Base-by-base conservation (phyloP, 257 asterid genomes). In the Striga asiatica region DNA sequence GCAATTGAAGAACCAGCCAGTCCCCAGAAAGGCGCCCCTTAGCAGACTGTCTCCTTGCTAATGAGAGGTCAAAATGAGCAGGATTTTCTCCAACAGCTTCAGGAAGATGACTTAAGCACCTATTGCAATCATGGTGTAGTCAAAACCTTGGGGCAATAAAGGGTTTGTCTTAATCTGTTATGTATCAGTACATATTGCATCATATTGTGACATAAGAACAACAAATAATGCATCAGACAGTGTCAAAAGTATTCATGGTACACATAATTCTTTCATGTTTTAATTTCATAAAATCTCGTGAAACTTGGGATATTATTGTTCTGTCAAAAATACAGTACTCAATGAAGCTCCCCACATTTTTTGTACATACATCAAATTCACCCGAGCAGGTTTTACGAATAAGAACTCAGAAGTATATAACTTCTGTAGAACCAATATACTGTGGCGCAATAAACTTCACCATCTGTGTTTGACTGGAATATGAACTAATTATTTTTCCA, bases 51-150 rank as follows among this genome's bases (percentile, higher is more conserved):
- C 54, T 71, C 74, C 87, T 78, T 66, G 99, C 95, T 76, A 88
- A 56, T 6, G 89, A 60, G 61, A 87, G 82, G 75, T 92, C 95
- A 70, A 84, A 84, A 74, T 92, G 99, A 58, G 84, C 86, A 67
- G 93, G 84, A 73, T 71, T 70, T 38, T 75, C 87, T 59, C 95
- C 99, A 70, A 92, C 94, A 58, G 99, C 99, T 59, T 58, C 86
- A 58, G 99, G 99, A 66, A 92, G 79, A 74, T 82, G 88, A 69
- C 80, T 84, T 71, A 92, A 75, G 80, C 99, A 92, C 94, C 99
- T 92, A 57, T 45, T 54, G 27, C 60, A 66, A 58, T 32, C 32
- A 74, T 48, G 48, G 64, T 62, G 56, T 55, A 60, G 64, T 53
- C 56, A 46, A 28, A 54, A 56, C 49, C 52, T 47, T 24, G 59